Percentiles rank a stretch among this genome's conserved stretches.
Evolutionary conservation across 108 stramenopile species (phyloP).

Genomic region (Skeletonema potamos): DNA sequence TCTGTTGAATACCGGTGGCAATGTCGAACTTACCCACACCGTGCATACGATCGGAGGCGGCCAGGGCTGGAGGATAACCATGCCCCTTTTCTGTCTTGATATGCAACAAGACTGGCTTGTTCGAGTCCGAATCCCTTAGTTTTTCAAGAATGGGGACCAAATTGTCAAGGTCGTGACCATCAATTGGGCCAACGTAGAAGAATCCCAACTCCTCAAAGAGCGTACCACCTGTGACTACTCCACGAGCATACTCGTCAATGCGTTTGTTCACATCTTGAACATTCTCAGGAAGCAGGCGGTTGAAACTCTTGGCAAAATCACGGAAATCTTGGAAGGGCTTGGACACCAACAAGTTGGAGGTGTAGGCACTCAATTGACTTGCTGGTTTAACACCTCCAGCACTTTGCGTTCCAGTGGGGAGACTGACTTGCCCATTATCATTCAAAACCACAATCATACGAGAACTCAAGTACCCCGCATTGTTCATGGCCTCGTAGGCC

Average conservation of each 20-base stretch:
- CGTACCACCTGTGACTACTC: slow-evolving; percentile 94
- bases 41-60: slow-evolving; percentile 94
- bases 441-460: slow-evolving; percentile 97
- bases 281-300: slow-evolving; percentile 89
- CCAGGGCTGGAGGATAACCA: slow-evolving; percentile 94
- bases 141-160: slow-evolving; percentile 96
- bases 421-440: slow-evolving; percentile 98
- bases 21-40: slow-evolving; percentile 97
- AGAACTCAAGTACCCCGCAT: slow-evolving; percentile 89
- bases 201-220: slow-evolving; percentile 97
- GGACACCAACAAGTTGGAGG: slow-evolving; percentile 90
- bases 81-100: slow-evolving; percentile 95
- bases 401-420: slow-evolving; percentile 95
- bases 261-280: slow-evolving; percentile 96
- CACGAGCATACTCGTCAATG: slow-evolving; percentile 97
- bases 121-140: slow-evolving; percentile 76
- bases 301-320: slow-evolving; percentile 91
- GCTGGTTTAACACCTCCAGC: slow-evolving; percentile 93
- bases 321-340: slow-evolving; percentile 96
- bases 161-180: slow-evolving; percentile 97
- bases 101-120: slow-evolving; percentile 93
- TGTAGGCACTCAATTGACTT: slow-evolving; percentile 89
- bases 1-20: slow-evolving; percentile 90
- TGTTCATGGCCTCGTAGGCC: slow-evolving; percentile 99
- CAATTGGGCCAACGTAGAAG: slow-evolving; percentile 98